phyloP scores from a whole-genome alignment of 2,329 filamentous ascomycete genomes.

The Phyllosticta citrichinensis region DNA sequence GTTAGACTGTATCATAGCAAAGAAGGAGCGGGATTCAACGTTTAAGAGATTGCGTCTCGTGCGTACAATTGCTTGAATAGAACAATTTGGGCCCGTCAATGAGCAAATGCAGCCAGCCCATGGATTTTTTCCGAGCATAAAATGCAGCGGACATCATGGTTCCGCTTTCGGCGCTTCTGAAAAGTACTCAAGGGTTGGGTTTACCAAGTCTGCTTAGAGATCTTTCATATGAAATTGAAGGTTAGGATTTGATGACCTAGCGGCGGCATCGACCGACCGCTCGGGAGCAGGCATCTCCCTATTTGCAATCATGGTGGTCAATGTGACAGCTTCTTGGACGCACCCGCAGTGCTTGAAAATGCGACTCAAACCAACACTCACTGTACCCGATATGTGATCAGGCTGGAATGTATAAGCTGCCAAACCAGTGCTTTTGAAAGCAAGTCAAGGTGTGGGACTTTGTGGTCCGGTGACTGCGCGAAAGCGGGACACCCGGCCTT shows the following conservation, averaged over 20 bases:
- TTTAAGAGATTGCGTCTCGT: neutral
- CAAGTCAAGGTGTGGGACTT: neutral
- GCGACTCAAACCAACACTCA: neutral
- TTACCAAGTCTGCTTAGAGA: no score
- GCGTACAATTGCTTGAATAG: neutral
- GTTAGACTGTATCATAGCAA: conserved; percentile 27
- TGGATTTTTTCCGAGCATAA: no score
- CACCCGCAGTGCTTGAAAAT: neutral
- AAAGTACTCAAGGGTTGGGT: no score
- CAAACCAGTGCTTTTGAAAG: neutral
- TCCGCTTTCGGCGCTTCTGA: no score
- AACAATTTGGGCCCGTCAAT: neutral
- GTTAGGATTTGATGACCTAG: no score
- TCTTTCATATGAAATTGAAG: no score
- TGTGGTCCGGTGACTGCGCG: conserved; percentile 1
- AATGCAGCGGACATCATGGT: neutral
- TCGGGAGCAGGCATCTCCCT: no score
- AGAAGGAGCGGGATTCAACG: neutral
- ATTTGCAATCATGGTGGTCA: no score
- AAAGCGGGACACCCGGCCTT: neutral
- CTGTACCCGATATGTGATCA: no score
- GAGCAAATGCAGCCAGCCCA: neutral
- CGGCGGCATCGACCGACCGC: no score
- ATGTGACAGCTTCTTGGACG: no score
- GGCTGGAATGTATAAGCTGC: neutral